Conservation (phyloP, 2,329 filamentous ascomycete genomes). For the Colletotrichum sojae region DNA sequence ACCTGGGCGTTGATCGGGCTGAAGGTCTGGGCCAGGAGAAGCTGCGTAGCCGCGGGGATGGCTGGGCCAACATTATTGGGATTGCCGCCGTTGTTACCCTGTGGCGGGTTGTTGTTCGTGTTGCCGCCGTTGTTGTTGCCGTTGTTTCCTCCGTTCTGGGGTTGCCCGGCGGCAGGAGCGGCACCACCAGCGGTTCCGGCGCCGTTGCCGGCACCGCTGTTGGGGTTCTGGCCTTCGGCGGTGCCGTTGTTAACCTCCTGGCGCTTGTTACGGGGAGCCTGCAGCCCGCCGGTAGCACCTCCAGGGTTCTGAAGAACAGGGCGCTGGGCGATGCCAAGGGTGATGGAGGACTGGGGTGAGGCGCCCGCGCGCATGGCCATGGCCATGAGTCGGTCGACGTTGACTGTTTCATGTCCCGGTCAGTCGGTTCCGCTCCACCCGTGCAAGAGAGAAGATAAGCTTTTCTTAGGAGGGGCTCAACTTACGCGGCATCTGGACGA, state of each 20-base stretch:
- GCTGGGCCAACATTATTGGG: slow-evolving; percentile 9
- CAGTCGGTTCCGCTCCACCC: slow-evolving; percentile 8
- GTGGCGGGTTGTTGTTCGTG: slow-evolving; percentile 7
- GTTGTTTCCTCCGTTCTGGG: slow-evolving; percentile 10
- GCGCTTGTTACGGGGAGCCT: slow-evolving; percentile 30
- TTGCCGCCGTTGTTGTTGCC: not conserved
- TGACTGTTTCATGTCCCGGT: slow-evolving; percentile 41
- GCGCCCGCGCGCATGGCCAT: slow-evolving; percentile 43
- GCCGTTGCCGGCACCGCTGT: slow-evolving; percentile 7
- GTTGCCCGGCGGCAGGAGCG: slow-evolving; percentile 8
- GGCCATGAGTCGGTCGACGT: slow-evolving; percentile 43
- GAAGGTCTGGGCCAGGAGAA: slow-evolving; percentile 43
- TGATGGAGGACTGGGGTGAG: slow-evolving; percentile 39
- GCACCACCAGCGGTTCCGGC: slow-evolving; percentile 7
- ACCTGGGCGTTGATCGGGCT: slow-evolving; percentile 40
- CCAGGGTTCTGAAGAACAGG: slow-evolving; percentile 43
- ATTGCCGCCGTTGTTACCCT: not conserved
- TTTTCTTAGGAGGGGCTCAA: slow-evolving; percentile 8
- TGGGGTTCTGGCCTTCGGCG: not conserved
- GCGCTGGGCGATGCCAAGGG: slow-evolving; percentile 43
- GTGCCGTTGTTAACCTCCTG: slow-evolving; percentile 35
- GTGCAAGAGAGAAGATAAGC: not conserved
- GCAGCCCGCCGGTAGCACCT: slow-evolving; percentile 37
- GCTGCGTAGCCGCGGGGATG: slow-evolving; percentile 42
- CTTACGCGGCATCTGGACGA: slow-evolving; percentile 44